A percentile compares a stretch with the other conserved stretches of the same genome.
phyloP scores from a whole-genome alignment of 768 basidiomycete species.

The Inosperma sp. region DNA sequence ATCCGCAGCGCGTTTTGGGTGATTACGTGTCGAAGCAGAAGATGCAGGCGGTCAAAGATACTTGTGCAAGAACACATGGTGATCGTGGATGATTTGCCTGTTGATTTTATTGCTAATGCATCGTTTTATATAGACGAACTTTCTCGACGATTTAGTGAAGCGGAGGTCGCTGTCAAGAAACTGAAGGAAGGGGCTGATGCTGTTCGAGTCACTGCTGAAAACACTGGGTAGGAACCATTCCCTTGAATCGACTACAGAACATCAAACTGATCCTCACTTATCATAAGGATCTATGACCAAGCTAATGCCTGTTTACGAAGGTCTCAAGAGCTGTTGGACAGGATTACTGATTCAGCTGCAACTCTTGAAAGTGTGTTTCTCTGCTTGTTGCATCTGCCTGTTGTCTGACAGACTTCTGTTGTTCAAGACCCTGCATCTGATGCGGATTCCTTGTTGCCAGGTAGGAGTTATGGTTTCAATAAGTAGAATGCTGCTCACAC shows the following conservation, averaged over 20 bases:
- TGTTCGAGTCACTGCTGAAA: slow-evolving; percentile 47
- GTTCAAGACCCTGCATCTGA: slow-evolving; percentile 43
- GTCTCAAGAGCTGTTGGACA: slow-evolving; percentile 56
- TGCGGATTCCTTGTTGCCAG: slow-evolving; percentile 48
- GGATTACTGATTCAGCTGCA: slow-evolving; percentile 46
- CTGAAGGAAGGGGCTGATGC: slow-evolving; percentile 56
- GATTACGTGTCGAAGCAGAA: slow-evolving; percentile 76
- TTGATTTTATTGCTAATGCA: background rate
- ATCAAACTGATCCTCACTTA: background rate
- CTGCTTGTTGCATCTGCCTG: background rate
- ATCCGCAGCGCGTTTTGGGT: slow-evolving; percentile 62
- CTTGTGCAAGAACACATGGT: slow-evolving; percentile 68
- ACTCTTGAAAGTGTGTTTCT: slow-evolving; percentile 46
- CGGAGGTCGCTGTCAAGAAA: slow-evolving; percentile 47
- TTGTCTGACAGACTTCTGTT: background rate
- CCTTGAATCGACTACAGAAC: background rate
- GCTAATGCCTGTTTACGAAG: slow-evolving; percentile 51
- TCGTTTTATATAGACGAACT: slow-evolving; percentile 50
- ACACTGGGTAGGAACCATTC: slow-evolving; percentile 40
- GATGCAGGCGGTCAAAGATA: slow-evolving; percentile 77
- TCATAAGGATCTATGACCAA: slow-evolving; percentile 51
- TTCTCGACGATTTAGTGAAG: slow-evolving; percentile 45
- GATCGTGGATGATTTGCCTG: slow-evolving; percentile 18
- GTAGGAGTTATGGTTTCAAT: slow-evolving; percentile 28
- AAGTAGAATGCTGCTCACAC: background rate